Evolutionary conservation across 2,329 filamentous ascomycete genomes (phyloP).

Genomic region (Emydomyces testavorans): DNA sequence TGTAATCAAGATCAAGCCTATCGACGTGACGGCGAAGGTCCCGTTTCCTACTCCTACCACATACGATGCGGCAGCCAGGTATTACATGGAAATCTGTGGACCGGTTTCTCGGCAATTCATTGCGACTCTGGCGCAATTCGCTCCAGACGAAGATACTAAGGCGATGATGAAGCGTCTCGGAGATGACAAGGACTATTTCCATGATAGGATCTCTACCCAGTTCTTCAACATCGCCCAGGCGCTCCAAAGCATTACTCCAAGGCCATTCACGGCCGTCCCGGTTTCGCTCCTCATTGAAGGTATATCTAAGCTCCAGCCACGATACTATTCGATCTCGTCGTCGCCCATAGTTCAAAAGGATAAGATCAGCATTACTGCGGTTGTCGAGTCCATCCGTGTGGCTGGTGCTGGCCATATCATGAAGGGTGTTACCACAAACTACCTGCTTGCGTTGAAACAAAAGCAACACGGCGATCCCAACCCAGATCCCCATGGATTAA

Average conservation of each 20-base stretch:
- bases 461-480: conserved; percentile 80
- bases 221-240: conserved; percentile 85
- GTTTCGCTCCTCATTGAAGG: conserved; percentile 94
- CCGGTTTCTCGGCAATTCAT: conserved; percentile 94
- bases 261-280: conserved; percentile 72
- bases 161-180: conserved; percentile 80
- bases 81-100: conserved; percentile 93
- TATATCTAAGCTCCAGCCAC: conserved; percentile 85
- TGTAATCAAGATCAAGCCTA: conserved; percentile 78
- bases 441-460: conserved; percentile 84
- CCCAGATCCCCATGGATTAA: conserved; percentile 64
- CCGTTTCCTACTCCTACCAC: conserved; percentile 96
- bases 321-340: conserved; percentile 98
- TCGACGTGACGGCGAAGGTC: conserved; percentile 92
- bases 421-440: conserved; percentile 94
- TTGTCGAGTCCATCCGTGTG: conserved; percentile 74
- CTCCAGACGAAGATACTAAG: conserved; percentile 73
- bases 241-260: conserved; percentile 59
- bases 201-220: conserved; percentile 66
- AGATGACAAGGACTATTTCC: conserved; percentile 90
- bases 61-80: conserved; percentile 83
- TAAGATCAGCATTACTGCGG: conserved; percentile 87
- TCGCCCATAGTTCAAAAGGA: conserved; percentile 89
- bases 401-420: conserved; percentile 67
- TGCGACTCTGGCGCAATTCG: conserved; percentile 74